A percentile compares a stretch with the other conserved stretches of the same genome.
These are phyloP conservation scores for Fusarium albosuccineum DNA, from an alignment of 2,329 filamentous ascomycete species.

Conservation along the genomic window DNA sequence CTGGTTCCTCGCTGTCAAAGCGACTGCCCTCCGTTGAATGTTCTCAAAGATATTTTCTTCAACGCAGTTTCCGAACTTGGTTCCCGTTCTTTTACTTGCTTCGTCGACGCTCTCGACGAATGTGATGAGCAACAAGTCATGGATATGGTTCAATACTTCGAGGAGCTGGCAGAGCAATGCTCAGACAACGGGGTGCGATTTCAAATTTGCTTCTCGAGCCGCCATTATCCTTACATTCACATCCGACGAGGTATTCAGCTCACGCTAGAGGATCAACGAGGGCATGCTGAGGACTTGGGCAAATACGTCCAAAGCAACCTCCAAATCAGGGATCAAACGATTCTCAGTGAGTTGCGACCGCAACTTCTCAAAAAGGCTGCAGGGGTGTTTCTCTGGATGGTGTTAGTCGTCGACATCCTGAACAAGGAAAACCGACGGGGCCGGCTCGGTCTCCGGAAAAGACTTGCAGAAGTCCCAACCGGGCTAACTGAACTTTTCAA, in stretches of 20 bases:
- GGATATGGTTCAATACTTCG: slow-evolving; percentile 58
- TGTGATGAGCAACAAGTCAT: slow-evolving; percentile 57
- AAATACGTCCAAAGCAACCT: slow-evolving; percentile 36
- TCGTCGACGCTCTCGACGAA: slow-evolving; percentile 63
- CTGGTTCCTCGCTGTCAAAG: accelerated
- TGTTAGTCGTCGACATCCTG: slow-evolving; percentile 54
- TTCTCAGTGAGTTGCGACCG: no score
- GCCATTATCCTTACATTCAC: slow-evolving; percentile 61
- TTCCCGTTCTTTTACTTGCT: slow-evolving; percentile 9
- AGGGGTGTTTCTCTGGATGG: slow-evolving; percentile 60
- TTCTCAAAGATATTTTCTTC: not conserved
- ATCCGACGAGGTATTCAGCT: slow-evolving; percentile 46
- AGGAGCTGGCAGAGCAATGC: slow-evolving; percentile 50
- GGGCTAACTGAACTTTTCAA: slow-evolving; percentile 63
- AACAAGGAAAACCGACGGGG: slow-evolving; percentile 52
- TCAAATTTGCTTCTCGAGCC: slow-evolving; percentile 59
- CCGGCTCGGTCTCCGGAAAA: slow-evolving; percentile 38
- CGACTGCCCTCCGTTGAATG: not conserved
- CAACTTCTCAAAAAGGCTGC: no score
- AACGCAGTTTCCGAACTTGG: accelerated
- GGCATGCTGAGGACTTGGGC: slow-evolving; percentile 44
- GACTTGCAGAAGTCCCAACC: slow-evolving; percentile 52
- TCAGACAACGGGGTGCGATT: slow-evolving; percentile 32
- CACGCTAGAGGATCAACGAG: slow-evolving; percentile 42
- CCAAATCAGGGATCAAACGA: no score